Conservation (phyloP, 345 rosid genomes). For the Hibiscus tridactylites region DNA sequence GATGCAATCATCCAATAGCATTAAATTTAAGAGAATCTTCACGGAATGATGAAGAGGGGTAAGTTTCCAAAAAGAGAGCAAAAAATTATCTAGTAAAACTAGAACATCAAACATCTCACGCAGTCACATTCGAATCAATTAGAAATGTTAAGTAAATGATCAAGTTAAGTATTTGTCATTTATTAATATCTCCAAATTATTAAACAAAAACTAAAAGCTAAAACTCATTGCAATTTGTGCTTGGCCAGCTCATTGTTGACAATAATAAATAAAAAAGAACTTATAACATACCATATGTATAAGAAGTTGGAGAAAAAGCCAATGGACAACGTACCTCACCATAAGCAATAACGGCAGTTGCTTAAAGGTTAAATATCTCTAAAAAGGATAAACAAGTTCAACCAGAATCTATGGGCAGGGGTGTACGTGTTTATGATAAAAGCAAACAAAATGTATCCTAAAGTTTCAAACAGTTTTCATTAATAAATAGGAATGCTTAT, state of each 20-base stretch:
- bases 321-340: background rate
- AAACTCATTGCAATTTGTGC: background rate
- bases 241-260: background rate
- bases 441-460: background rate
- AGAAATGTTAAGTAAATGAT: background rate
- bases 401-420: background rate
- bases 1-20: background rate
- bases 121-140: background rate
- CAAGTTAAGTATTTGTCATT: background rate
- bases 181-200: background rate
- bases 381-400: background rate
- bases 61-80: conserved; percentile 1
- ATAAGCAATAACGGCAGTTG: background rate
- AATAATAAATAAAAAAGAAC: background rate
- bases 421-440: background rate
- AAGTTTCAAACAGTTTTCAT: background rate
- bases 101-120: background rate
- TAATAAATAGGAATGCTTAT: background rate
- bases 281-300: background rate
- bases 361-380: background rate
- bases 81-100: background rate
- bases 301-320: background rate
- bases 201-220: background rate
- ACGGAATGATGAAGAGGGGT: background rate
- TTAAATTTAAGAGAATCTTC: background rate